phyloP scores from a whole-genome alignment of 352 stramenopile genomes.

The Saprolegnia parasitica region DNA sequence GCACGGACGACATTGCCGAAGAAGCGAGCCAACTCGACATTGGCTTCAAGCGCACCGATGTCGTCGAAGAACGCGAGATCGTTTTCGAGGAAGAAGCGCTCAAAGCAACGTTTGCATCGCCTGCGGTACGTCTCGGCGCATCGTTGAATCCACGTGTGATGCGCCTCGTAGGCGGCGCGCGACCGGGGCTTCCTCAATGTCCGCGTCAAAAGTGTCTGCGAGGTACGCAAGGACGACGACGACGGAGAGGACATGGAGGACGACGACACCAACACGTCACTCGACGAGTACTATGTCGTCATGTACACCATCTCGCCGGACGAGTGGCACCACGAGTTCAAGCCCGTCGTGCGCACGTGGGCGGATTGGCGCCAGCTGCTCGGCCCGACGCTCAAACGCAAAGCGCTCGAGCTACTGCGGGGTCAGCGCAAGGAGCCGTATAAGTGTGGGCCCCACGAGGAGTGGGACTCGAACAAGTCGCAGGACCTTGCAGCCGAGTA shows the following conservation, averaged over 20 bases:
- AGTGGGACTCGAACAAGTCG: slow-evolving; percentile 37
- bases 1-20: slow-evolving; percentile 33
- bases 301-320: slow-evolving; percentile 2
- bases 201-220: slow-evolving; percentile 10
- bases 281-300: slow-evolving; percentile 13
- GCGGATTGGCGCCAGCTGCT: neutral
- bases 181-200: neutral
- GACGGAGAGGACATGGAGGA: slow-evolving; percentile 13
- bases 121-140: neutral
- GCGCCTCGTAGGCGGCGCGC: neutral
- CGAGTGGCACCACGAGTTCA: slow-evolving; percentile 9
- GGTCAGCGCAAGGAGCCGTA: slow-evolving; percentile 3
- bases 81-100: neutral
- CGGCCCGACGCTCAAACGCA: neutral
- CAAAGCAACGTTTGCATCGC: neutral
- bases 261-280: too few relatives aligned
- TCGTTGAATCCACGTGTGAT: neutral
- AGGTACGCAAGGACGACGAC: slow-evolving; percentile 24
- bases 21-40: slow-evolving; percentile 25
- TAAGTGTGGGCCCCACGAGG: slow-evolving; percentile 30
- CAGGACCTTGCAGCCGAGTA: slow-evolving; percentile 29
- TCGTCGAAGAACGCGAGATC: slow-evolving; percentile 1
- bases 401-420: neutral
- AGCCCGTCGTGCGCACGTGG: neutral
- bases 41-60: slow-evolving; percentile 11